Base-by-base conservation (phyloP, 345 rosid genomes). In the Draba incana region DNA sequence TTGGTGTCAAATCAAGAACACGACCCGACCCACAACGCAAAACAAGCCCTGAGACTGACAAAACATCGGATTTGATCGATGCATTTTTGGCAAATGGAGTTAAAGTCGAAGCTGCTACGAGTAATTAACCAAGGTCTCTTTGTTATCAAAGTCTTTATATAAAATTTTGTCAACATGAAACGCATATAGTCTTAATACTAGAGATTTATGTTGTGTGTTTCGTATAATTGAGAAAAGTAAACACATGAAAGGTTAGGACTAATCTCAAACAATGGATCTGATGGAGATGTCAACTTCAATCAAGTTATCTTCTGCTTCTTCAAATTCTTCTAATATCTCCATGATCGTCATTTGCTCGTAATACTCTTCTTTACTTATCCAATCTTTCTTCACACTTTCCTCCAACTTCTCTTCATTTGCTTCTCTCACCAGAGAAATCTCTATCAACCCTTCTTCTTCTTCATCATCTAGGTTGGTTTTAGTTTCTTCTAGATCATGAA, bases 281-380 rank as follows among this genome's bases (percentile, higher is more conserved):
- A 74, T 74, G 11, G 88, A 82, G 65, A 90, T 85, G 73, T 90
- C 92, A 69, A 90, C 85, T 70, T 90, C 97, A 67, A 90, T 83
- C 67, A 90, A 69, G 64, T 84, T 86, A 16, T 86, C 95, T 45
- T 90, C 97, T 23, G 66, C 61, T 57, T 84, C 97, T 57, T 84
- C 97, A 64, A 77, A 64, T 38, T 88, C 88, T 75, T 77, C 81
- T 48, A 74, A 57, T 5, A 78, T 55, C 64, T 89, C 87, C 78
- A 58, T 68, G 31, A 77, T 61, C 38, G 41, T 74, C 65, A 61
- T 45, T 51, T 68, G 64, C 47, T 66, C 56, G 41, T 51, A 66
- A 27, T 66, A 52, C 39, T 82, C 83, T 47, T 75, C 78, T 44
- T 68, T 82, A 33, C 64, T 65, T 51, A 77, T 61, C 67, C 31